Evolutionary conservation across 2,329 filamentous ascomycete genomes (phyloP).

Genomic region (Penicillium digitatum): DNA sequence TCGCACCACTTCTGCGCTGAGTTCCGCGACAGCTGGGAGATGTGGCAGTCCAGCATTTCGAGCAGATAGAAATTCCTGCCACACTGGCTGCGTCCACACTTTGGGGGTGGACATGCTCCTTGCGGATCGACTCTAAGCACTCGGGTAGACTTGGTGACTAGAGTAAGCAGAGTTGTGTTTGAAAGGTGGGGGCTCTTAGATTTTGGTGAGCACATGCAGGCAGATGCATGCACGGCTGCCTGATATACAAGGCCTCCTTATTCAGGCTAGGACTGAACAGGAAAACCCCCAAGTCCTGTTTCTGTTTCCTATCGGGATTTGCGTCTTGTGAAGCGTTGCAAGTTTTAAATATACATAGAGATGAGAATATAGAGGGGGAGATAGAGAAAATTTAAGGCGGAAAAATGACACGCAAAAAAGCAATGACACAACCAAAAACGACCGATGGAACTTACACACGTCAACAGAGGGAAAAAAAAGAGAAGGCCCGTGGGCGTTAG

Average conservation of each 20-base stretch:
- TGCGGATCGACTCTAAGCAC: neutral
- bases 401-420: neutral
- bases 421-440: neutral
- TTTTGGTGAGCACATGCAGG: neutral
- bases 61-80: slow-evolving; percentile 5
- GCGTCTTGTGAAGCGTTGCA: neutral
- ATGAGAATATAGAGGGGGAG: neutral
- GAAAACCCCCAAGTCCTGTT: neutral
- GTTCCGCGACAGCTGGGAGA: slow-evolving; percentile 36
- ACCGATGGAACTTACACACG: neutral
- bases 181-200: neutral
- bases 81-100: slow-evolving; percentile 1
- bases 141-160: neutral
- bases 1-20: slow-evolving; percentile 40
- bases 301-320: too few species aligned
- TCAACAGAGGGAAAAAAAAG: neutral
- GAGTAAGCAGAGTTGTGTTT: neutral
- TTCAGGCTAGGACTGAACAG: neutral
- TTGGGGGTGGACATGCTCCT: neutral
- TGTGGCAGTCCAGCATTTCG: slow-evolving; percentile 28
- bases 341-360: neutral
- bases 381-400: neutral
- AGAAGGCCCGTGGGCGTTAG: neutral
- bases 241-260: neutral
- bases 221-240: neutral